phyloP scores from a whole-genome alignment of 2,329 filamentous ascomycete genomes.

The Cytospora mali region DNA sequence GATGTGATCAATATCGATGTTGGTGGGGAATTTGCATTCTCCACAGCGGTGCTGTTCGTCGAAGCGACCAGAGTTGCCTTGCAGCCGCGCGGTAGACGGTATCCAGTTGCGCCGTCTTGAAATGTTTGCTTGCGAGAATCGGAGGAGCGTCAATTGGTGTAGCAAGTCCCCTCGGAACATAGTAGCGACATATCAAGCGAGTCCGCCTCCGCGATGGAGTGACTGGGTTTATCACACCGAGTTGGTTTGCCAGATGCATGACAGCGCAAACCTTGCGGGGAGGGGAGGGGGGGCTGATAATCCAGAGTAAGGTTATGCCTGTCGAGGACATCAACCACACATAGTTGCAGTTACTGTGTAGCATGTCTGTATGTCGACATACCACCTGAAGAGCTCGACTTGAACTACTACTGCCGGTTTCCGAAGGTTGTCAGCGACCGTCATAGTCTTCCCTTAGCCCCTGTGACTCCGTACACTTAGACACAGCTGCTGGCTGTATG shows the following conservation, averaged over 20 bases:
- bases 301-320: background rate
- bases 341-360: background rate
- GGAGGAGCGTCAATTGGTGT: background rate
- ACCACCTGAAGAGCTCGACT: background rate
- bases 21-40: conserved; percentile 7
- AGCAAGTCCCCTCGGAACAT: background rate
- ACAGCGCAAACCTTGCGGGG: background rate
- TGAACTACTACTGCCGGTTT: background rate
- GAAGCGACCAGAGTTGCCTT: conserved; percentile 5
- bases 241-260: background rate
- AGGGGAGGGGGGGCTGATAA: too few species aligned
- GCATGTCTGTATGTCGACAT: background rate
- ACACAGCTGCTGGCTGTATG: conserved; percentile 1
- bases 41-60: conserved; percentile 13
- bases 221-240: too few species aligned
- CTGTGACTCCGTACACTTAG: background rate
- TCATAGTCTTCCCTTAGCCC: conserved; percentile 4
- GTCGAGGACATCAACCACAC: background rate
- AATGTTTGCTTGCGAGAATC: background rate
- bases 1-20: background rate
- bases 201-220: background rate
- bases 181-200: background rate
- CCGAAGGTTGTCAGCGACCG: background rate
- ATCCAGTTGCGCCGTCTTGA: background rate
- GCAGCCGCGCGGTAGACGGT: conserved; percentile 18